phyloP scores from a whole-genome alignment of 306 rosid species.

The Abrus precatorius region DNA sequence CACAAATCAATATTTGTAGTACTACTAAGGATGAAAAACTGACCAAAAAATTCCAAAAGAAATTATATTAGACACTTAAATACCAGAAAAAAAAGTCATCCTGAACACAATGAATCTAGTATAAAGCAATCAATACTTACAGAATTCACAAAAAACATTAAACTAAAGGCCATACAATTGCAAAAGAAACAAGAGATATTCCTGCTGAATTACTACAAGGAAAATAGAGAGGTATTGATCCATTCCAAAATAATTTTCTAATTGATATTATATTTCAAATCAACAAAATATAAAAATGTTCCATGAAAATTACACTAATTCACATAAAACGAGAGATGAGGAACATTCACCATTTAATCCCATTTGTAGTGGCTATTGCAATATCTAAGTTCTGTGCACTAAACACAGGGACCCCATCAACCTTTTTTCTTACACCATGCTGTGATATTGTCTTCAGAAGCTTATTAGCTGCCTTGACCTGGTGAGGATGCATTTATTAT shows the following conservation, averaged over 20 bases:
- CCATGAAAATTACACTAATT: constrained; percentile 18
- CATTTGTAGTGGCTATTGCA: constrained; percentile 91
- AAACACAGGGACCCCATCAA: constrained; percentile 97
- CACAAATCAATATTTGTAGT: neutral
- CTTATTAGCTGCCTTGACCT: constrained; percentile 96
- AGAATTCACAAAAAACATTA: constrained; percentile 6
- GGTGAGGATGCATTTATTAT: constrained; percentile 35
- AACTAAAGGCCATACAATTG: constrained; percentile 25
- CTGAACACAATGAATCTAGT: constrained; percentile 1
- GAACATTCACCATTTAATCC: constrained; percentile 79
- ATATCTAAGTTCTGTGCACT: constrained; percentile 95
- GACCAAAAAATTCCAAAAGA: constrained; percentile 5
- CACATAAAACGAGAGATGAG: constrained; percentile 43
- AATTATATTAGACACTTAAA: constrained; percentile 6
- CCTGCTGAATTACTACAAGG: constrained; percentile 27
- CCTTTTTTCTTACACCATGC: constrained; percentile 68
- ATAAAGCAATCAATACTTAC: constrained; percentile 17
- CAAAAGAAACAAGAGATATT: constrained; percentile 36
- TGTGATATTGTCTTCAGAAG: constrained; percentile 73
- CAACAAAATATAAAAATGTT: constrained; percentile 12
- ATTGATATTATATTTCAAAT: constrained; percentile 33
- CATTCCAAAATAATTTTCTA: constrained; percentile 35
- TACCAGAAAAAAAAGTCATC: neutral
- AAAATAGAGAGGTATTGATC: constrained; percentile 2
- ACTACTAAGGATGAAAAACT: neutral